These are phyloP conservation scores for Bigelowiella natans DNA, from an alignment of 78 protist genomes.

Conservation along the genomic window DNA sequence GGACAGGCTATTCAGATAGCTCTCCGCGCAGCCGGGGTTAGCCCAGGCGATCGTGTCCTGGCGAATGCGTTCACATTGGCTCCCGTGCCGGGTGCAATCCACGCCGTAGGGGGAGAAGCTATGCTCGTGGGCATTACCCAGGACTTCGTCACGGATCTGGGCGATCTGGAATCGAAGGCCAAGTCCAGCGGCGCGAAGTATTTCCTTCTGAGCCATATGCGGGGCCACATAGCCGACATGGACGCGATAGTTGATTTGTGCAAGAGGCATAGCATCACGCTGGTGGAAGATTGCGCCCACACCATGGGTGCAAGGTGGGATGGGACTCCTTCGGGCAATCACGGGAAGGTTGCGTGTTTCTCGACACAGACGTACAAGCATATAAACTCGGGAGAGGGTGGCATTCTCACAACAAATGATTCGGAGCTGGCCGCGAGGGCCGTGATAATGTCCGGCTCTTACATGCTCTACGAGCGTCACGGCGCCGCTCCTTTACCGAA, in stretches of 20 bases:
- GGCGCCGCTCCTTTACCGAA: too few species aligned
- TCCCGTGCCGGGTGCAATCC: slow-evolving; percentile 18
- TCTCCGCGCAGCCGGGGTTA: neutral
- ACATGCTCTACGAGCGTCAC: neutral
- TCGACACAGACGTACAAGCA: slow-evolving; percentile 16
- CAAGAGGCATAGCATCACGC: neutral
- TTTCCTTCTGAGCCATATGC: slow-evolving; percentile 20
- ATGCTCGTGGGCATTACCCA: neutral
- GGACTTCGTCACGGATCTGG: neutral
- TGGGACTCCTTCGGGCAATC: slow-evolving; percentile 3
- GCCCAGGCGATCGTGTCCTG: slow-evolving; percentile 1
- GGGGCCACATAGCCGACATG: slow-evolving; percentile 24
- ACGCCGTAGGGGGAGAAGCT: neutral
- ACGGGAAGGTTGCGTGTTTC: neutral
- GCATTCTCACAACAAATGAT: slow-evolving; percentile 17
- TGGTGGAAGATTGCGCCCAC: slow-evolving; percentile 34
- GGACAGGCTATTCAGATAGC: neutral
- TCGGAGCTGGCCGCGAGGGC: neutral
- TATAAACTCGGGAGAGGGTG: slow-evolving; percentile 34
- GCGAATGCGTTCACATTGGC: slow-evolving; percentile 17
- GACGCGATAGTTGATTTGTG: neutral
- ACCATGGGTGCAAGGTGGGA: slow-evolving; percentile 1
- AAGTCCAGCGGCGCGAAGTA: slow-evolving; percentile 11
- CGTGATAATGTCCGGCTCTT: neutral
- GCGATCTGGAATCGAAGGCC: neutral